Evolutionary conservation across 2,329 filamentous ascomycete genomes (phyloP).

Genomic region (Cytospora mali): DNA sequence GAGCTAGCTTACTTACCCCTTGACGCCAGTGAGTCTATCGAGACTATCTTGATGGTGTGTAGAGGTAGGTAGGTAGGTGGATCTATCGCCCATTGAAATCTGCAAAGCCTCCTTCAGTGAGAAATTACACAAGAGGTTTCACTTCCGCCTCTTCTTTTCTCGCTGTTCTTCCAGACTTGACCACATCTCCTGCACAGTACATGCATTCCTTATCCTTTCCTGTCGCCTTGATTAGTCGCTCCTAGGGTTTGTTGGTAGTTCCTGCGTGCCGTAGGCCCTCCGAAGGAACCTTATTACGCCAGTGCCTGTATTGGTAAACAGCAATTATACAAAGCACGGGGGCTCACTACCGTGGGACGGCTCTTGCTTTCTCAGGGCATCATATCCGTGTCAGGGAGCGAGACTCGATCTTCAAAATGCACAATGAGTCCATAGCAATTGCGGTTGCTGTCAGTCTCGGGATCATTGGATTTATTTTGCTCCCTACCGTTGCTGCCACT

Average conservation of each 20-base stretch:
- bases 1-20: background rate
- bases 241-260: too few species aligned
- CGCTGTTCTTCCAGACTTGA: too few species aligned
- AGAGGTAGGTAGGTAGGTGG: background rate
- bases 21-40: background rate
- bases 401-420: slow-evolving; percentile 31
- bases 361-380: slow-evolving; percentile 18
- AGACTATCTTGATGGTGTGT: background rate
- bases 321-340: background rate
- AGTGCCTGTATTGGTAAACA: slow-evolving; percentile 1
- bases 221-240: too few species aligned
- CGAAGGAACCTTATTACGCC: slow-evolving; percentile 16
- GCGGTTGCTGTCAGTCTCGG: slow-evolving; percentile 35
- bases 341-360: slow-evolving; percentile 2
- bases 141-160: slow-evolving; percentile 2
- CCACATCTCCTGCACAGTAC: too few species aligned
- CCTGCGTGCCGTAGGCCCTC: too few species aligned
- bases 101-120: slow-evolving; percentile 12
- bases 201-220: too few species aligned
- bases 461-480: slow-evolving; percentile 36
- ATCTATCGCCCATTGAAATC: background rate
- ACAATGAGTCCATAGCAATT: slow-evolving; percentile 34
- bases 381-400: slow-evolving; percentile 22
- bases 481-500: slow-evolving; percentile 36
- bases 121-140: background rate